These are phyloP conservation scores for Gamsiella multidivaricata DNA, from an alignment of 192 early-diverging fungal genomes.

Conservation along the genomic window DNA sequence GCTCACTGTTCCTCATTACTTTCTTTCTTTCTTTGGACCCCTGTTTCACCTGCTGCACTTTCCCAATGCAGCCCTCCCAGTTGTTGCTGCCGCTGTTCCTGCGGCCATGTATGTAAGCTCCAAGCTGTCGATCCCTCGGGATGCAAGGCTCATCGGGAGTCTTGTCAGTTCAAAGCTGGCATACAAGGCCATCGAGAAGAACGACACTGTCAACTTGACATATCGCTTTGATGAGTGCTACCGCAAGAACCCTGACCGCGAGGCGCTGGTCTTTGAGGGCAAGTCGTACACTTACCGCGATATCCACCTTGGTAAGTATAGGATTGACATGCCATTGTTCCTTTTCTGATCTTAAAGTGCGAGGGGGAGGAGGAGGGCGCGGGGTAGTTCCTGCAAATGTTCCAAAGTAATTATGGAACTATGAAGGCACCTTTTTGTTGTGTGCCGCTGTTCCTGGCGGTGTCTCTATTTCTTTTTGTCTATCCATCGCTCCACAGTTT, in stretches of 20 bases:
- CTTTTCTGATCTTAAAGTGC: neutral
- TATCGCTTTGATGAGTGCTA: conserved; percentile 58
- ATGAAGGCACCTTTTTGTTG: too few species aligned
- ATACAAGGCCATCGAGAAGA: conserved; percentile 35
- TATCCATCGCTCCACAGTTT: too few species aligned
- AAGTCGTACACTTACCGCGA: conserved; percentile 58
- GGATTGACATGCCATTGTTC: neutral
- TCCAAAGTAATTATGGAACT: too few species aligned
- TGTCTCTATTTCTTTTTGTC: too few species aligned
- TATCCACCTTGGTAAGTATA: conserved; percentile 58
- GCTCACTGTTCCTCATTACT: too few species aligned
- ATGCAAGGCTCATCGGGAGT: conserved; percentile 38
- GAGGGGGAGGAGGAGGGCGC: too few species aligned
- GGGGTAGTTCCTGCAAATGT: too few species aligned
- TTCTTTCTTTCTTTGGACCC: too few species aligned
- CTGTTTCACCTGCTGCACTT: too few species aligned
- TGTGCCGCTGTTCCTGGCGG: too few species aligned
- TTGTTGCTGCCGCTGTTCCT: conserved; percentile 49
- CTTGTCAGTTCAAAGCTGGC: conserved; percentile 23
- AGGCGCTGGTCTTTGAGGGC: conserved; percentile 61
- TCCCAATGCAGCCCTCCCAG: conserved; percentile 38
- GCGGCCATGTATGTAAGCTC: conserved; percentile 61
- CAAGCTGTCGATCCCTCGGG: conserved; percentile 49
- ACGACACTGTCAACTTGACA: conserved; percentile 51
- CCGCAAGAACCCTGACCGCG: conserved; percentile 45